A percentile compares a stretch with the other conserved stretches of the same genome.
Conservation (phyloP, 2,329 filamentous ascomycete genomes). For the Nannizziopsis arthrosporioides region DNA sequence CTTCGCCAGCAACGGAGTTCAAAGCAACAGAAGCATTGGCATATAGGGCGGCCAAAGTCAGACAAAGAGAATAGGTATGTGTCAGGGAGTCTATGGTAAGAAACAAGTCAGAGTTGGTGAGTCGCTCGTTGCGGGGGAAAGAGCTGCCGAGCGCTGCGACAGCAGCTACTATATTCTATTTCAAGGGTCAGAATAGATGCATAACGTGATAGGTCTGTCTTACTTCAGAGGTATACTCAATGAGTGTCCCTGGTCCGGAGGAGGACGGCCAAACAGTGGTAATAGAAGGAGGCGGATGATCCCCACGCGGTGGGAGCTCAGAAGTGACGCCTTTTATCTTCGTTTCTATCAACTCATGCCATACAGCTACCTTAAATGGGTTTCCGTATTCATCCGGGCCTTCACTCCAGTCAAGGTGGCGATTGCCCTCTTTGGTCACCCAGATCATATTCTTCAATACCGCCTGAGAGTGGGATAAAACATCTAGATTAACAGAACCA, state of each 20-base stretch:
- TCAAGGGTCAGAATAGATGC: conserved; percentile 9
- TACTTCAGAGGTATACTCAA: conserved; percentile 65
- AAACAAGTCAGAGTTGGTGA: conserved; percentile 66
- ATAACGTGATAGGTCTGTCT: conserved; percentile 7
- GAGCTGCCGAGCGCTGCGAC: conserved; percentile 66
- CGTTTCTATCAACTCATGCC: conserved; percentile 78
- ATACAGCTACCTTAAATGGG: conserved; percentile 71
- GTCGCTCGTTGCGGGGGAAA: conserved; percentile 61
- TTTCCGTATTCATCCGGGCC: conserved; percentile 65
- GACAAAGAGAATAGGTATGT: conserved; percentile 63
- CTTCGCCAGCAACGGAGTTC: conserved; percentile 70
- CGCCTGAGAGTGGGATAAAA: conserved; percentile 56
- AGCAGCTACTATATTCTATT: conserved; percentile 71
- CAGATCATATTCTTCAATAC: conserved; percentile 70
- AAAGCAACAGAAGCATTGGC: conserved; percentile 75
- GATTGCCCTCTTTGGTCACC: conserved; percentile 83
- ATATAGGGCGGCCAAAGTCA: conserved; percentile 73
- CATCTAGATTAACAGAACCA: conserved; percentile 71
- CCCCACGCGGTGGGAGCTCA: conserved; percentile 54
- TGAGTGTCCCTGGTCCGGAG: conserved; percentile 51
- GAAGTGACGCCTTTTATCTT: conserved; percentile 46
- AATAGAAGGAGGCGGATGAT: conserved; percentile 39
- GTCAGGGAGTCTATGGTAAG: conserved; percentile 73
- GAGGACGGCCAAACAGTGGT: conserved; percentile 31
- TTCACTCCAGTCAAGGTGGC: conserved; percentile 92